Evolutionary conservation across 1,284 basidiomycete genomes (phyloP), one percentile per base, ranked within the genome.

Genomic region (Inonotus hispidus): DNA sequence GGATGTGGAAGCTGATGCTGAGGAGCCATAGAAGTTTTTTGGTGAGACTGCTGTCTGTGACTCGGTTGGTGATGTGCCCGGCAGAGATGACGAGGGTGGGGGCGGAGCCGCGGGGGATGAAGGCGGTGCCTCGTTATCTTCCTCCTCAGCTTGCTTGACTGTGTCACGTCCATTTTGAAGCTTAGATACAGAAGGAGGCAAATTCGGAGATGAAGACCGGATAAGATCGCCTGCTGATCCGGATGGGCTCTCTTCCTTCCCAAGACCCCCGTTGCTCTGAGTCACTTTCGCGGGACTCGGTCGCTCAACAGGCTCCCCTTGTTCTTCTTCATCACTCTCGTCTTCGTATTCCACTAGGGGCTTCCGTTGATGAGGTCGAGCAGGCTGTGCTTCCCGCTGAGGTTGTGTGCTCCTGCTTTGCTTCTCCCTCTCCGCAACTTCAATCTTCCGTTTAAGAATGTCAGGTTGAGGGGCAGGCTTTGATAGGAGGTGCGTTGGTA

Each of bases 401-500:
- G 19, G 16, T 21, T 16, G 41, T 21, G n/a, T 43, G 21, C 59
- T 67, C 56, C 68, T 68, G 29, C 69, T 69, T 27, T 55, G 19
- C 29, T 63, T 62, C 41, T 58, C 67, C 56, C 68, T 69, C 37
- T 70, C 70, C 23, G 73, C 69, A 25, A 79, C 79, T n/a, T 79
- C 75, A 49, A 90, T 90, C 72, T 83, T 88, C 68, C 76, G 78
- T 71, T 84, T 85, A 56, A 90, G 68, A 21, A 72, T 67, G 38
- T 75, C 73, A 4, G 87, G 83, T 69, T 88, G 86, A 13, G 85
- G 87, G 67, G 90, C 85, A 6, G 67, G 62, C 63, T 67, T 46
- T 3, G 62, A 52, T 25, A 70, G 66, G 10, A 63, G 25, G 14
- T 77, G 72, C 1, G 81, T 76, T 35, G 88, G 87, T 38, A 87